Base-by-base conservation (phyloP, 805 yeast genomes). In the Saturnispora zaruensis region DNA sequence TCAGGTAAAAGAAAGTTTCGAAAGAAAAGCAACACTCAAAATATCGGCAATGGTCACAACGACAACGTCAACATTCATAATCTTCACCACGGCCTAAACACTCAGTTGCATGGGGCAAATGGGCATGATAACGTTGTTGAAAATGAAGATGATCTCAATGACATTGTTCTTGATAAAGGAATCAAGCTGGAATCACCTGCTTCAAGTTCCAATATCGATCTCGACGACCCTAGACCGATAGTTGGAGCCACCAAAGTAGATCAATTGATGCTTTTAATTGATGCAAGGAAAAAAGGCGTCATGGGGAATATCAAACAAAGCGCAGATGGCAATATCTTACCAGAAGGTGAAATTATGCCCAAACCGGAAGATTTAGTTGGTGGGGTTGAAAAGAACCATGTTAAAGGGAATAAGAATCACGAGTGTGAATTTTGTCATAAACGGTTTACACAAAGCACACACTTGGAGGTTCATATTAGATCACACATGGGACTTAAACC, bases 221-320 rank as follows among this genome's bases (percentile, higher is more conserved):
- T 21, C 30, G 36, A 44, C 42, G 86, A 81, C 56, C 82, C 84
- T 1, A 68, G 86, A 46, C 87, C 89, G 3, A 67, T 83, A 21
- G 65, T 87, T 5, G 96, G 96, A 2, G 88, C 90, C 3, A 90
- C 96, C 0, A 86, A 86, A 61, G 87, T 90, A 25, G 98, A 90
- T 66, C 95, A 84, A 59, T 70, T 90, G 59, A 88, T 90, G 96
- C 72, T 90, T 45, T 86, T 88, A 36, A 84, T 90, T 48, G 96
- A 90, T 65, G 95, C 96, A 0, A 75, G 95, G 46, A 85, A 84
- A 52, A 84, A 85, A 55, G 86, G 90, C 7, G 73, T 82, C 24
- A 78, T 78, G n/a, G 76, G 80, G 9, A 77, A 74, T 44, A 81
- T 85, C 40, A 73, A 75, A 45, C 82, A 79, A 53, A 78, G 82